Percentiles rank a stretch among this genome's conserved stretches.
Conservation (phyloP, 202 grass and related monocot genomes). For the Schoenoplectus triqueter region DNA sequence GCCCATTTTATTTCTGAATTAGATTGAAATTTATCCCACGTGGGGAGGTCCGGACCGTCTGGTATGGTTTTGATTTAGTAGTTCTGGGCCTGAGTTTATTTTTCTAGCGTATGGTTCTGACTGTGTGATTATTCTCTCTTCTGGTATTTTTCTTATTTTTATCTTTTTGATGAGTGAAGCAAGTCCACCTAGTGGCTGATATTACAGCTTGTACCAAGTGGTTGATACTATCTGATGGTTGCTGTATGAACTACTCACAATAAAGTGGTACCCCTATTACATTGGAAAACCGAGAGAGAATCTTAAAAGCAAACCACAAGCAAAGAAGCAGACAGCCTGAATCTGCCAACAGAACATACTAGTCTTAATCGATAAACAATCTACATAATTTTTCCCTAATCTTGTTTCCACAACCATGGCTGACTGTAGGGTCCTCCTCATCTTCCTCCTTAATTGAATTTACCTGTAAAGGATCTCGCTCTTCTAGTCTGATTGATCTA, state of each 20-base stretch:
- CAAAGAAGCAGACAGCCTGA: not conserved
- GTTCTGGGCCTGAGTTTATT: constrained; percentile 5
- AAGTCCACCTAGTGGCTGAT: not conserved
- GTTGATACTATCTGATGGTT: not conserved
- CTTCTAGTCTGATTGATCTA: constrained; percentile 17
- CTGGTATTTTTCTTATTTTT: not conserved
- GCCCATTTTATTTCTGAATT: constrained; percentile 29
- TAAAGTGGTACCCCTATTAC: not conserved
- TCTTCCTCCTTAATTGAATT: not conserved
- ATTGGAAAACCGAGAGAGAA: not conserved
- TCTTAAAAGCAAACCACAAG: not conserved
- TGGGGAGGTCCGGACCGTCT: not conserved
- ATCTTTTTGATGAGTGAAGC: not conserved
- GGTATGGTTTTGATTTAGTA: not conserved
- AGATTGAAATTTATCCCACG: constrained; percentile 28
- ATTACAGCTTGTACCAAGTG: not conserved
- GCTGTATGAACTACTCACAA: not conserved
- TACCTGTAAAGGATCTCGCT: too few relatives aligned
- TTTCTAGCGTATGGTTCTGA: not conserved
- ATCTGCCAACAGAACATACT: not conserved
- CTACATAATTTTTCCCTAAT: not conserved
- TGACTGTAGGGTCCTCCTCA: not conserved
- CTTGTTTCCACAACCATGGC: not conserved
- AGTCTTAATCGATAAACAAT: not conserved
- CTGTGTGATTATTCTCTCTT: not conserved